Percentiles rank a stretch among this genome's conserved stretches.
Conservation (phyloP, 352 stramenopile species). For the Globisporangium uncinulatum region DNA sequence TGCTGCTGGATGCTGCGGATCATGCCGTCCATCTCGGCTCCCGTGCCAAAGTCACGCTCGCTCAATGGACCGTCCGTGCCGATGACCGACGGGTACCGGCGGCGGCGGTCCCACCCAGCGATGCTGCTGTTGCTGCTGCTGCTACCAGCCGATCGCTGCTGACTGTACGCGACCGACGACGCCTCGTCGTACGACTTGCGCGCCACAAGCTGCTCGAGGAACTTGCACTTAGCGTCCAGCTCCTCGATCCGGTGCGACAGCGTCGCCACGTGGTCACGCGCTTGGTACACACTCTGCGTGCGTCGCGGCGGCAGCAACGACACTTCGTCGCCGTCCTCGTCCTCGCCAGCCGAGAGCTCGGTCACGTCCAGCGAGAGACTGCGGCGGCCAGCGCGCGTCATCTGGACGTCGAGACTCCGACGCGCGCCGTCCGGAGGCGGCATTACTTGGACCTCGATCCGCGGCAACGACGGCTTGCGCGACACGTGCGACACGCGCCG, state of each 20-base stretch:
- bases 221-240: constrained; percentile 75
- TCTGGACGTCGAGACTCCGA: constrained; percentile 3
- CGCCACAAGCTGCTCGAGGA: constrained; percentile 66
- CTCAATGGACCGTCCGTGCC: constrained; percentile 11
- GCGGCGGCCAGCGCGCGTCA: constrained; percentile 20
- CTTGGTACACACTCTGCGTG: constrained; percentile 43
- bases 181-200: constrained; percentile 41
- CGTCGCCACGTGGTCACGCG: constrained; percentile 52
- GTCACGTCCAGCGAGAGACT: constrained; percentile 43
- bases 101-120: constrained; percentile 10
- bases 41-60: constrained; percentile 21
- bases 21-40: constrained; percentile 55
- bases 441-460: constrained; percentile 4
- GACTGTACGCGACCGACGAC: constrained; percentile 9
- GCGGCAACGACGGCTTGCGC: constrained; percentile 5
- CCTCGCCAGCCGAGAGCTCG: constrained; percentile 32
- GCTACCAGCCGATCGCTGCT: constrained; percentile 6
- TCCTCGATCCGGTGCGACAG: constrained; percentile 70
- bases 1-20: constrained; percentile 79
- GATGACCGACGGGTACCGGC: constrained; percentile 13
- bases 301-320: constrained; percentile 44
- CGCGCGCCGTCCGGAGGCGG: constrained; percentile 5
- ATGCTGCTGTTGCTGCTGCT: constrained; percentile 1
- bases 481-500: constrained; percentile 3
- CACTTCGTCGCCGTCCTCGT: constrained; percentile 38